Evolutionary conservation across 163 green algal genomes (phyloP).

Genomic region (Scenedesmus sp.): DNA sequence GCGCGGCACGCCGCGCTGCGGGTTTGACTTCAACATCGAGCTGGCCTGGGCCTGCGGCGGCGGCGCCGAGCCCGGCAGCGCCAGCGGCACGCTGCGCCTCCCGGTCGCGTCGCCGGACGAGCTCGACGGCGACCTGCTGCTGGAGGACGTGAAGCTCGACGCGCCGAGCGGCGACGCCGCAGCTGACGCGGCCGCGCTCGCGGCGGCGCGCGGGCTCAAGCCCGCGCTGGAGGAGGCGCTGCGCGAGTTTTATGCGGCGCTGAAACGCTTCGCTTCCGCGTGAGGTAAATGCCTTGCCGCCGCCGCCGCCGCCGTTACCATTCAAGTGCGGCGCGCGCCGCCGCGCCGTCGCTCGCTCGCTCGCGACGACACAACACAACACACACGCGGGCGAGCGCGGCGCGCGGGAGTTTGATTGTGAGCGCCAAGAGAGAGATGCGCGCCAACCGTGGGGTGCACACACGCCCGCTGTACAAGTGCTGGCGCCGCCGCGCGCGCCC

Average conservation of each 20-base stretch:
- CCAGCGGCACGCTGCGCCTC: constrained; percentile 16
- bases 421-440: too few relatives aligned
- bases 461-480: too few relatives aligned
- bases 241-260: constrained; percentile 17
- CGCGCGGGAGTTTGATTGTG: too few relatives aligned
- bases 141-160: constrained; percentile 18
- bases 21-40: constrained; percentile 41
- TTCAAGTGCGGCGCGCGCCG: too few relatives aligned
- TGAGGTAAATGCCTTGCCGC: too few relatives aligned
- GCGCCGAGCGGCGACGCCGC: background rate
- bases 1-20: constrained; percentile 28
- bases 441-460: too few relatives aligned
- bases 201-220: constrained; percentile 8
- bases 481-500: too few relatives aligned
- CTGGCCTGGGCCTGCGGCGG: background rate
- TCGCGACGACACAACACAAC: too few relatives aligned
- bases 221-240: constrained; percentile 8
- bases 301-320: too few relatives aligned
- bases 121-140: constrained; percentile 30
- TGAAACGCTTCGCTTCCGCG: too few relatives aligned
- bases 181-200: constrained; percentile 8
- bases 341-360: too few relatives aligned
- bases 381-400: too few relatives aligned
- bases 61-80: background rate
- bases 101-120: constrained; percentile 31